Base-by-base conservation (phyloP, 1,139 yeast genomes). In the Magnusiomyces ingens region DNA sequence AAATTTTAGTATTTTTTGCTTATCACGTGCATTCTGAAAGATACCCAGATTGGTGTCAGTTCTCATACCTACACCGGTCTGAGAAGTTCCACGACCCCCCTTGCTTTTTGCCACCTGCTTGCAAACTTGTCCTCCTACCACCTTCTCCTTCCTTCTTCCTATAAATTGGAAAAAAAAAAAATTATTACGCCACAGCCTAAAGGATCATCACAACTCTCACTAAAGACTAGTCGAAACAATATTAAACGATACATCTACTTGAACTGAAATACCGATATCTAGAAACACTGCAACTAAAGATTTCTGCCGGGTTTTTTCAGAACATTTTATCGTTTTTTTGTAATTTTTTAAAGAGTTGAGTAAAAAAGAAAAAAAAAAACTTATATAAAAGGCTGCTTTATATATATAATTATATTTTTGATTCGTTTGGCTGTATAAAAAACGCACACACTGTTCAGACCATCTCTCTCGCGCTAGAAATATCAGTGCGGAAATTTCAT, bases 81-180 rank as follows among this genome's bases (percentile, higher is more conserved):
- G 43, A 46, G 18, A 46, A 26, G 12, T 44, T 26, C 21, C 12
- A 26, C 26, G 38, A 26, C 58, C 60, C 62, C 53, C 49, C 38
- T 38, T 36, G 18, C 40, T 45, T 26, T 26, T 26, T 26, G 32
- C 32, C 32, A 26, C 32, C 32, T 26, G 32, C 32, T 4, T 26
- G 32, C 55, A 55, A 56, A 60, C 63, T 53, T 52, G 55, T 46
- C 62, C 57, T 57, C 54, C 48, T 55, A 56, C 57, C 61, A 59
- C 48, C 46, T 45, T 52, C 55, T 38, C 48, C 47, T 44, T 46
- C 35, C 21, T 36, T 44, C 32, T 18, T 44, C 21, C 49, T 46
- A 46, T 46, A 46, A 46, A 46, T 46, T 40, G 43, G 10, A 40
- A 40, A 40, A 40, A 11, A 40, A 26, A 26, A 15, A 40, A n/a